These are phyloP conservation scores for Jasminum sambac DNA, from an alignment of 257 asterid genomes.

Conservation along the genomic window DNA sequence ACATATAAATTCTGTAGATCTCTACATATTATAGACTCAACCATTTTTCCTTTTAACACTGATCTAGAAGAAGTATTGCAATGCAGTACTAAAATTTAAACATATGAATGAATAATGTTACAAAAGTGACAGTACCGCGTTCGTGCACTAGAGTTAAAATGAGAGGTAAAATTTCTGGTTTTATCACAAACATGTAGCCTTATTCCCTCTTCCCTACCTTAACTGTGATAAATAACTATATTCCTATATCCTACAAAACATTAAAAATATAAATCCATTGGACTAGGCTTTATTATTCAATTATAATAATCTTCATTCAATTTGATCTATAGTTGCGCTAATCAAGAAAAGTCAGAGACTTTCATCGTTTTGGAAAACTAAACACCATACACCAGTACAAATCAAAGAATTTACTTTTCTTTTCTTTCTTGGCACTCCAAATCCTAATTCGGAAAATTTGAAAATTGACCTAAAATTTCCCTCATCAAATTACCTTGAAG, in stretches of 20 bases:
- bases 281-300: neutral
- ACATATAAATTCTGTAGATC: neutral
- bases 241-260: neutral
- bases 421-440: neutral
- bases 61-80: constrained; percentile 7
- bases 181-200: neutral
- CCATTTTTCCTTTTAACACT: neutral
- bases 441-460: neutral
- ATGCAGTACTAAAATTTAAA: neutral
- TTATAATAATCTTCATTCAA: neutral
- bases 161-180: neutral
- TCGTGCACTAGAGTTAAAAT: neutral
- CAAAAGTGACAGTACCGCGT: neutral
- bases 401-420: neutral
- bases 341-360: neutral
- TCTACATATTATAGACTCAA: neutral
- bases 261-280: neutral
- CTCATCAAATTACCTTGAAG: neutral
- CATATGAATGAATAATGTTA: neutral
- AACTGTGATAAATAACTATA: neutral
- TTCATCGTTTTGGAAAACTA: neutral
- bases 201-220: neutral
- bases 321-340: neutral
- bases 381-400: neutral
- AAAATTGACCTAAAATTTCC: neutral